Base-by-base conservation (phyloP, 345 rosid species). In the Syzygium oleosum region DNA sequence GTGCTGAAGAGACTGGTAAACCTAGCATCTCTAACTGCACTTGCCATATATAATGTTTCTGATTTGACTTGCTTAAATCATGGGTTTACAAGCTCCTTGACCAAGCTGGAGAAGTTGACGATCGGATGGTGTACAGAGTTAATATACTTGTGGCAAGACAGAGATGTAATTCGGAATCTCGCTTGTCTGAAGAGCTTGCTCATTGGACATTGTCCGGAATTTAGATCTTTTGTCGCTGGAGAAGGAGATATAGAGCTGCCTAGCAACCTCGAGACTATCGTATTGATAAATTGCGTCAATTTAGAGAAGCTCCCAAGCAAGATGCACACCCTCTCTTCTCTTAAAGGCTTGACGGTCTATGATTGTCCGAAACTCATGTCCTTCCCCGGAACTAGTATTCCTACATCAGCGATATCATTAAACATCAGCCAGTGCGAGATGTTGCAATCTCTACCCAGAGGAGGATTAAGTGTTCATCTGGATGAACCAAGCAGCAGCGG, bases 351-450 rank as follows among this genome's bases (percentile, higher is more conserved):
- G 85, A 13, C 0, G 0, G 3, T 84, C 0, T 0, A 0, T 0
- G 0, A 0, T 0, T 51, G 55, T 52, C 21, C 29, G 7, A 84
- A 84, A 52, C 85, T 84, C 10, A 11, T 17, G 0, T 84, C 55
- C 0, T 84, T 49, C 12, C 55, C 12, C 1, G 2, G 17, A 46
- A 29, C 1, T 9, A 22, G 85, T 49, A 14, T 84, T 2, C 34
- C 55, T 0, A 49, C 21, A 1, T 49, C 85, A 0, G 0, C 29
- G 22, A 51, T 0, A 27, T 51, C 21, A 49, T 52, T 49, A 29
- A 6, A 7, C 0, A 49, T 84, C 9, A 0, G 0, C 1, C 0
- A 0, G 0, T 17, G 61, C 1, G 0, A 31, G 46, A 52, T 17
- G 34, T 34, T 52, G 55, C 85, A 0, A 83, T 55, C 59, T 16